Percentiles rank a stretch among this genome's conserved stretches.
Evolutionary conservation across 2,329 filamentous ascomycete species (phyloP).

Genomic region (Penicillium expansum): DNA sequence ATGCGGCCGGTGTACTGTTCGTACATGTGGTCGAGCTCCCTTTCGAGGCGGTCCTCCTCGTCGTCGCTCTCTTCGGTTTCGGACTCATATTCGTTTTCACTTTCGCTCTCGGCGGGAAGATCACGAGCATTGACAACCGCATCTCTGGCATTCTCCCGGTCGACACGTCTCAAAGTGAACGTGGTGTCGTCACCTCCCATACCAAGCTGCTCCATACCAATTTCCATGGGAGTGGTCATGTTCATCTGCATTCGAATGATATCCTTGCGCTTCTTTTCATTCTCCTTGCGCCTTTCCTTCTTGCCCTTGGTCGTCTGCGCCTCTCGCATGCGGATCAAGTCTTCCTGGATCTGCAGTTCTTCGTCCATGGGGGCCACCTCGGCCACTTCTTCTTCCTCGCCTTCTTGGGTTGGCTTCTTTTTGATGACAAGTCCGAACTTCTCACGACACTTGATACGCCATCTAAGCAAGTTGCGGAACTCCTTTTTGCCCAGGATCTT

Average conservation of each 20-base stretch:
- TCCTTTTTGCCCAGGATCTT: conserved; percentile 92
- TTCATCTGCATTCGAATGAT: conserved; percentile 96
- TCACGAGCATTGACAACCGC: conserved; percentile 76
- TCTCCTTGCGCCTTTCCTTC: conserved; percentile 79
- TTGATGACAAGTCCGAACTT: conserved; percentile 84
- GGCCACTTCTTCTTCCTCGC: conserved; percentile 69
- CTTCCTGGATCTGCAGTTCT: conserved; percentile 83
- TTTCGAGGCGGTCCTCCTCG: conserved; percentile 77
- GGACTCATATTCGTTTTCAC: conserved; percentile 58
- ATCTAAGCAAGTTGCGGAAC: conserved; percentile 84
- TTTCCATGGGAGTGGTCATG: conserved; percentile 94
- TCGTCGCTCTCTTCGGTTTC: conserved; percentile 66
- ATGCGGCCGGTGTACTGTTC: conserved; percentile 78
- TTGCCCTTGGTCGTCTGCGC: conserved; percentile 73
- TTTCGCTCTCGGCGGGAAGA: conserved; percentile 58
- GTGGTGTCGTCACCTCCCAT: conserved; percentile 77
- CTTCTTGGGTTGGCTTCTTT: conserved; percentile 54
- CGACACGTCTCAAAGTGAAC: conserved; percentile 79
- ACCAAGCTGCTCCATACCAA: conserved; percentile 83
- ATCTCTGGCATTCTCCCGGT: conserved; percentile 68
- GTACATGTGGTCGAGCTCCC: conserved; percentile 84
- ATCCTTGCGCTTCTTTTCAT: conserved; percentile 91
- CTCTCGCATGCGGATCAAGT: conserved; percentile 78
- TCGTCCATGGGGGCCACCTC: conserved; percentile 91
- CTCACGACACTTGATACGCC: conserved; percentile 85